A percentile compares a stretch with the other conserved stretches of the same genome.
These are phyloP conservation scores for Diplocarpon rosae DNA, from an alignment of 2,329 filamentous ascomycete species.

Conservation along the genomic window DNA sequence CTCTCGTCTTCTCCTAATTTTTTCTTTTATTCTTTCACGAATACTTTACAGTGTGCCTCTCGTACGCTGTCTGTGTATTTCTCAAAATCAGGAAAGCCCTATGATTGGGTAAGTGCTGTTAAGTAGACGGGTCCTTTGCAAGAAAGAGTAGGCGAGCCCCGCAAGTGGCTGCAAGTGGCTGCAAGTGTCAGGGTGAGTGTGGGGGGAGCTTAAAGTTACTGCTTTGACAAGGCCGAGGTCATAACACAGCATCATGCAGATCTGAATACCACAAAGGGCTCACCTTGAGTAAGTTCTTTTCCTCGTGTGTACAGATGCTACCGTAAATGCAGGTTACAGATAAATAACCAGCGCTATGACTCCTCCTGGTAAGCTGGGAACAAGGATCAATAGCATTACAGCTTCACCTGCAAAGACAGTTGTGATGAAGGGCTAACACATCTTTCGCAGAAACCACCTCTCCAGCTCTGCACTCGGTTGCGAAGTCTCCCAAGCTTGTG, in stretches of 20 bases:
- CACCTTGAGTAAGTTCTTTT: neutral
- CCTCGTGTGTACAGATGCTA: neutral
- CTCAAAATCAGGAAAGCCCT: no score
- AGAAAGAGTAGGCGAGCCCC: constrained; percentile 3
- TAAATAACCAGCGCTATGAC: no score
- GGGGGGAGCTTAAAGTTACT: neutral
- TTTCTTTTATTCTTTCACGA: neutral
- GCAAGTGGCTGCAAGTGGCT: no score
- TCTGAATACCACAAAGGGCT: neutral
- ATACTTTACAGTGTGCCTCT: neutral
- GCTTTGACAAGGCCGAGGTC: neutral
- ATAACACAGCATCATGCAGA: neutral
- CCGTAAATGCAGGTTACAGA: no score
- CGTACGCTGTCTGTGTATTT: neutral
- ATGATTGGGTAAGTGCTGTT: neutral
- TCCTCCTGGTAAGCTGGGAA: constrained; percentile 1
- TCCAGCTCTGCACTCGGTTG: neutral
- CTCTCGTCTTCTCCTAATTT: no score
- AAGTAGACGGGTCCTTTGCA: neutral
- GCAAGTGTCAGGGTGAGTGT: neutral
- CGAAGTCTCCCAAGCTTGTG: neutral
- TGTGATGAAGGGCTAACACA: neutral
- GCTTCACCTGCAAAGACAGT: neutral
- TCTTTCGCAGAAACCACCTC: neutral
- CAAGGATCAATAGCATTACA: neutral